Conservation (phyloP, 1,139 yeast genomes). For the Scheffersomyces segobiensis region DNA sequence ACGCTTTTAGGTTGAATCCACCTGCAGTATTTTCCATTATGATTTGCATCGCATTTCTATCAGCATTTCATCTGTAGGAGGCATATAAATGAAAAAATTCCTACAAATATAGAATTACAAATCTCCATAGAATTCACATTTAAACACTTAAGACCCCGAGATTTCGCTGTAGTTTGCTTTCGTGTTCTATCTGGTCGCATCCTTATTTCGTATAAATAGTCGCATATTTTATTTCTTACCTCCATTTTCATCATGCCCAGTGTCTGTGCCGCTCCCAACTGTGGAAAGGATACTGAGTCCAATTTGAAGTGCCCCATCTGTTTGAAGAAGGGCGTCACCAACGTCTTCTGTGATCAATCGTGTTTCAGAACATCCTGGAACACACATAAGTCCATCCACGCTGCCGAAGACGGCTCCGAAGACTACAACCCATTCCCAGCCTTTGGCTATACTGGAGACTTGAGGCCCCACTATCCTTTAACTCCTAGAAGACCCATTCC, state of each 20-base stretch:
- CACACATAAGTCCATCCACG: constrained; percentile 52
- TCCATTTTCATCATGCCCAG: constrained; percentile 16
- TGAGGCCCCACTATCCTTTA: constrained; percentile 82
- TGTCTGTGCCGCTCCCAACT: constrained; percentile 70
- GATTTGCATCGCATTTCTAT: not conserved
- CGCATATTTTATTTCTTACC: not conserved
- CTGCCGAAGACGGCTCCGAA: constrained; percentile 43
- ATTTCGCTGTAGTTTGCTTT: not conserved
- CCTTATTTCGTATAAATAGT: not conserved
- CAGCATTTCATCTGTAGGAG: not conserved
- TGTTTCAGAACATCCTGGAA: constrained; percentile 83
- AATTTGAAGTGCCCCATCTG: constrained; percentile 90
- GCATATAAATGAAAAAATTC: not conserved
- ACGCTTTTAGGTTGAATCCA: not conserved
- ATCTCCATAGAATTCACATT: not conserved
- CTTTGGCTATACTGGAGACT: constrained; percentile 67
- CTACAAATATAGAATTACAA: not conserved
- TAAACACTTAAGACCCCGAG: not conserved
- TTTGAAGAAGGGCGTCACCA: constrained; percentile 63
- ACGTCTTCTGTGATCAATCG: constrained; percentile 76
- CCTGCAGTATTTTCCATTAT: not conserved
- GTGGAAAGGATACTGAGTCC: constrained; percentile 80
- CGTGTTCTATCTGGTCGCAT: not conserved
- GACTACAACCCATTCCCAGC: constrained; percentile 86
- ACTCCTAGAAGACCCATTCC: constrained; percentile 72